These are phyloP conservation scores for Oryza meridionalis DNA, from an alignment of 176 grass and related monocot species.

Conservation along the genomic window DNA sequence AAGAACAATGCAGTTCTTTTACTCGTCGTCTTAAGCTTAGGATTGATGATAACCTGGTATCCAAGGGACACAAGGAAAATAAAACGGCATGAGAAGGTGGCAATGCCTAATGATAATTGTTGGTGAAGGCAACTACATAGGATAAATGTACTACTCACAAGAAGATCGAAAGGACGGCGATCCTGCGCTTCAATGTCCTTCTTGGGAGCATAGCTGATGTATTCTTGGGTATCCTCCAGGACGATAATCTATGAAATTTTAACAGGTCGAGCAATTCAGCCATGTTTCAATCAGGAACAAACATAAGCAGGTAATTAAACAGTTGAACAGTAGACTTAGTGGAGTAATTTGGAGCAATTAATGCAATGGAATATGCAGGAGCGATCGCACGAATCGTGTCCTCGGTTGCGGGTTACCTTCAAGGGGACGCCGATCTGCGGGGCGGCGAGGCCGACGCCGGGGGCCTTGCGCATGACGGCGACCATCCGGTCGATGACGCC, in stretches of 20 bases:
- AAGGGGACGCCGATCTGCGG: constrained; percentile 79
- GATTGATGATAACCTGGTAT: constrained; percentile 81
- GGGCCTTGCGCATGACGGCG: constrained; percentile 75
- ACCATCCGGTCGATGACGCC: constrained; percentile 87
- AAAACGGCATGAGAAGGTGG: constrained; percentile 21
- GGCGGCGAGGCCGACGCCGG: constrained; percentile 91
- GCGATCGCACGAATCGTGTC: not conserved
- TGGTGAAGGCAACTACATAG: not conserved
- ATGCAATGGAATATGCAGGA: not conserved
- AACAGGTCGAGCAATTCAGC: constrained; percentile 5
- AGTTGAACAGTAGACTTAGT: not conserved
- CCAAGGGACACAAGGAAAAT: constrained; percentile 10
- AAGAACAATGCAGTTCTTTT: constrained; percentile 85
- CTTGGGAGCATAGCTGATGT: constrained; percentile 81
- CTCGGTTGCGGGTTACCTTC: constrained; percentile 2
- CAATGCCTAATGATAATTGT: not conserved
- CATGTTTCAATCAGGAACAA: not conserved
- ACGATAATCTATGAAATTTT: constrained; percentile 74
- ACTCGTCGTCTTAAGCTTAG: constrained; percentile 70
- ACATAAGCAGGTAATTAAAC: not conserved
- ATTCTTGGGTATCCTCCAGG: constrained; percentile 88
- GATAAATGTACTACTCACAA: constrained; percentile 56
- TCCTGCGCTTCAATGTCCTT: constrained; percentile 72
- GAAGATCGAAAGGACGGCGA: constrained; percentile 80
- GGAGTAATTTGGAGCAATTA: not conserved